Evolutionary conservation across 2,329 filamentous ascomycete species (phyloP).

Genomic region (Pseudocercospora cruenta): DNA sequence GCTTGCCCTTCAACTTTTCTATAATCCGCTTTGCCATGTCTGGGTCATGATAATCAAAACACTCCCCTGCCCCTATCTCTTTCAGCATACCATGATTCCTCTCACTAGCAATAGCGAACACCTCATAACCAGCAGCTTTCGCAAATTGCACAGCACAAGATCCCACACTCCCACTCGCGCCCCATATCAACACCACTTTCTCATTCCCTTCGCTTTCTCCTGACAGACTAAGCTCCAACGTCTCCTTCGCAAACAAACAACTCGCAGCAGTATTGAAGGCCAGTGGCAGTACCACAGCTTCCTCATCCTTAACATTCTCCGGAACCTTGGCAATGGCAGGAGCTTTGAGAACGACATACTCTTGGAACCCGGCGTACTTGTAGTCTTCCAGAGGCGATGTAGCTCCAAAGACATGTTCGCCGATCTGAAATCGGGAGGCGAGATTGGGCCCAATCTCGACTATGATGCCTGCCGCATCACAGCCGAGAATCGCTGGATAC

Average conservation of each 20-base stretch:
- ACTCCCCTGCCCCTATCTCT: slow-evolving; percentile 29
- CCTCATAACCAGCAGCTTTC: slow-evolving; percentile 49
- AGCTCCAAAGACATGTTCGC: not conserved
- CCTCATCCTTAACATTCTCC: slow-evolving; percentile 23
- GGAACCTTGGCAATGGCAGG: slow-evolving; percentile 21
- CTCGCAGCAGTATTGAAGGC: slow-evolving; percentile 28
- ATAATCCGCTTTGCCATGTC: slow-evolving; percentile 41
- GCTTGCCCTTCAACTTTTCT: slow-evolving; percentile 35
- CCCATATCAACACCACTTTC: slow-evolving; percentile 53
- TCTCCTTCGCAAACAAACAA: slow-evolving; percentile 24
- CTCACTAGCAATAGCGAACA: slow-evolving; percentile 49
- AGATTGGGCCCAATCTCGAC: slow-evolving; percentile 15
- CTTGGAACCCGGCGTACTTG: not conserved
- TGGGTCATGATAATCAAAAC: slow-evolving; percentile 50
- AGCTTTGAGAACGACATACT: not conserved
- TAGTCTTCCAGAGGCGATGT: not conserved
- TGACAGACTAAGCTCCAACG: slow-evolving; percentile 20
- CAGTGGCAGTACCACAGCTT: slow-evolving; percentile 27
- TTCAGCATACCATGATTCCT: slow-evolving; percentile 51
- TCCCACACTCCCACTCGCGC: slow-evolving; percentile 56
- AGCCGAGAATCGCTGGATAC: slow-evolving; percentile 37
- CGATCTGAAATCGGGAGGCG: not conserved
- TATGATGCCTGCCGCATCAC: slow-evolving; percentile 35
- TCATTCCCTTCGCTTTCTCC: slow-evolving; percentile 23
- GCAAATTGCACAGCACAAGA: slow-evolving; percentile 53